Evolutionary conservation across 192 early-diverging fungal species (phyloP).

Genomic region (Pilobolus umbonatus): DNA sequence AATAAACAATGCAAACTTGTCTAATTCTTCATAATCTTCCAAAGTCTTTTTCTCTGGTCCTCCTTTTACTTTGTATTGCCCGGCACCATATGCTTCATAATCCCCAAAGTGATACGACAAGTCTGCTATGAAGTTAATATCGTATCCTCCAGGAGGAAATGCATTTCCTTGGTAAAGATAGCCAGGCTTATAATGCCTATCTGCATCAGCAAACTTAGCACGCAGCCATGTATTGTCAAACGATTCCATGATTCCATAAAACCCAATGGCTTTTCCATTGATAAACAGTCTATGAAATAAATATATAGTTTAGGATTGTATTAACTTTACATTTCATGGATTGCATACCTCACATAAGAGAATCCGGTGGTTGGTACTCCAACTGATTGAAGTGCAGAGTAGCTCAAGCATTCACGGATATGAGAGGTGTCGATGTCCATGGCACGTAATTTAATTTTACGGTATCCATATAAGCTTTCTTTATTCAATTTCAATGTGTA

Average conservation of each 20-base stretch:
- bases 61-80: constrained; percentile 9
- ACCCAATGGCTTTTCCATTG: constrained; percentile 2
- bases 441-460: constrained; percentile 5
- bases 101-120: background rate
- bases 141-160: too few species aligned
- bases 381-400: background rate
- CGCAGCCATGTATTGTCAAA: constrained; percentile 35
- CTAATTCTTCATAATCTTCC: background rate
- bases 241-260: constrained; percentile 21
- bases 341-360: constrained; percentile 19
- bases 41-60: background rate
- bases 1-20: constrained; percentile 7
- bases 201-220: constrained; percentile 22
- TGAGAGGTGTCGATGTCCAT: background rate
- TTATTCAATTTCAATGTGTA: constrained; percentile 2
- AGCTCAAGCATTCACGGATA: constrained; percentile 5
- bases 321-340: background rate
- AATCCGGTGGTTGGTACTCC: constrained; percentile 3
- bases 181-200: constrained; percentile 18
- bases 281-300: constrained; percentile 11
- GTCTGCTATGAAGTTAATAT: background rate
- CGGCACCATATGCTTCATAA: background rate
- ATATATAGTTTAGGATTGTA: too few species aligned
- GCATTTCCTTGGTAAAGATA: constrained; percentile 1
- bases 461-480: background rate